Conservation (phyloP, 495 filamentous ascomycete species). For the Entonaema liquescens region DNA sequence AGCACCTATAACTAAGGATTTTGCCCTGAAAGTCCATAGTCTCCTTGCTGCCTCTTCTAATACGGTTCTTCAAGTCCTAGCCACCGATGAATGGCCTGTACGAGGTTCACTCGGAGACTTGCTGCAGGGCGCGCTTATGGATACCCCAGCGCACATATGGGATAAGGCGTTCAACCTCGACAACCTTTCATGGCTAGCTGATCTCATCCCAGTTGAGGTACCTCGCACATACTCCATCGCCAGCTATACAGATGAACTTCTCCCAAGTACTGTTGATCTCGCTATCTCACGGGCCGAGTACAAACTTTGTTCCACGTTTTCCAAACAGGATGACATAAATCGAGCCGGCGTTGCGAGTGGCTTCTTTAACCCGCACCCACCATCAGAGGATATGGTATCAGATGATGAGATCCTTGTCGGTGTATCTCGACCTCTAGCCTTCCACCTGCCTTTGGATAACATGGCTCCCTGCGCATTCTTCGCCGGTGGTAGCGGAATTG, state of each 20-base stretch:
- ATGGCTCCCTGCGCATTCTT: slow-evolving; percentile 60
- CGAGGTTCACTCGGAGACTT: slow-evolving; percentile 58
- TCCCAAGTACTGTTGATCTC: slow-evolving; percentile 58
- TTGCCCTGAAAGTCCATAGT: slow-evolving; percentile 53
- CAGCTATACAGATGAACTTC: slow-evolving; percentile 54
- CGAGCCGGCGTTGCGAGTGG: slow-evolving; percentile 59
- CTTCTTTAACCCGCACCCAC: slow-evolving; percentile 56
- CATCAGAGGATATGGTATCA: slow-evolving; percentile 46
- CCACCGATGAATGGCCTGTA: slow-evolving; percentile 59
- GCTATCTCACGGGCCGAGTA: slow-evolving; percentile 59
- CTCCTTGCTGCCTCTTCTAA: slow-evolving; percentile 57
- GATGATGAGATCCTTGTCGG: slow-evolving; percentile 57
- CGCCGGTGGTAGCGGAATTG: slow-evolving; percentile 61
- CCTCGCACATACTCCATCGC: slow-evolving; percentile 62
- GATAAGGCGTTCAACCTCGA: slow-evolving; percentile 56
- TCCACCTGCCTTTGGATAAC: slow-evolving; percentile 57
- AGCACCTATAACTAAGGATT: slow-evolving; percentile 59
- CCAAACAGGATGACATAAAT: slow-evolving; percentile 41
- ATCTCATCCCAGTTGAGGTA: slow-evolving; percentile 57
- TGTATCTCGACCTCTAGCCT: slow-evolving; percentile 59
- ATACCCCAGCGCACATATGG: slow-evolving; percentile 58
- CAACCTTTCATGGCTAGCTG: slow-evolving; percentile 55
- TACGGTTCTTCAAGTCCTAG: slow-evolving; percentile 57
- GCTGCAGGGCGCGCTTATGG: slow-evolving; percentile 53
- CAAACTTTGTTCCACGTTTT: slow-evolving; percentile 54